Conservation (phyloP, 495 filamentous ascomycete genomes). For the Hypoxylon intermedium region DNA sequence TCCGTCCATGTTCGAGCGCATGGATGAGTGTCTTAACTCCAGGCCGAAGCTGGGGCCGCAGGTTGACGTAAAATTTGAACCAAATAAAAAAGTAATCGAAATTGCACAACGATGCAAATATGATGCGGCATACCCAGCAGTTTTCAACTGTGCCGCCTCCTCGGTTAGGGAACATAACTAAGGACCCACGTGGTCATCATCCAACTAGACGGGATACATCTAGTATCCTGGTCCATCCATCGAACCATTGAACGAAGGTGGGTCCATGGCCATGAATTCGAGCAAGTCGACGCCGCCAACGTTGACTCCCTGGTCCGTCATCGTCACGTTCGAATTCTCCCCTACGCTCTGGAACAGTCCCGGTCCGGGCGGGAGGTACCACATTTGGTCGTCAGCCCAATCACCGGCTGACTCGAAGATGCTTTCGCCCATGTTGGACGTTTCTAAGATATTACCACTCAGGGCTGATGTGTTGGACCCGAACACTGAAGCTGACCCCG, state of each 20-base stretch:
- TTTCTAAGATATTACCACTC: constrained; percentile 41
- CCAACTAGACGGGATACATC: constrained; percentile 15
- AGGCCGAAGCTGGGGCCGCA: neutral
- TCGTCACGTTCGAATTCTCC: constrained; percentile 58
- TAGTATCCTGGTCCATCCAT: constrained; percentile 47
- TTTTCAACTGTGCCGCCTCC: neutral
- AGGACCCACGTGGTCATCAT: neutral
- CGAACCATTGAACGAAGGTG: constrained; percentile 43
- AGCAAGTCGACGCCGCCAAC: constrained; percentile 63
- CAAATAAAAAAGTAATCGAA: neutral
- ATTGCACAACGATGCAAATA: neutral
- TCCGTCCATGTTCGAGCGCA: constrained; percentile 8
- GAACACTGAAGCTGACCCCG: constrained; percentile 55
- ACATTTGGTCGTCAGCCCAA: constrained; percentile 61
- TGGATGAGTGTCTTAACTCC: constrained; percentile 18
- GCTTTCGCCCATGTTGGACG: constrained; percentile 33
- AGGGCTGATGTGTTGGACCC: constrained; percentile 55
- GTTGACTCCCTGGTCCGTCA: constrained; percentile 66
- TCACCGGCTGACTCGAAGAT: constrained; percentile 48
- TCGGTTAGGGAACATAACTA: too few relatives aligned
- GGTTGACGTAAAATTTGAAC: neutral
- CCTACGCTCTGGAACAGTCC: constrained; percentile 62
- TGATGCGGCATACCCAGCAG: neutral
- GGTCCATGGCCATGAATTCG: constrained; percentile 65
- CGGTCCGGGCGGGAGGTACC: constrained; percentile 63